Percentiles rank a stretch among this genome's conserved stretches.
Conservation (phyloP, 345 rosid species). For the Lepidium africanum region DNA sequence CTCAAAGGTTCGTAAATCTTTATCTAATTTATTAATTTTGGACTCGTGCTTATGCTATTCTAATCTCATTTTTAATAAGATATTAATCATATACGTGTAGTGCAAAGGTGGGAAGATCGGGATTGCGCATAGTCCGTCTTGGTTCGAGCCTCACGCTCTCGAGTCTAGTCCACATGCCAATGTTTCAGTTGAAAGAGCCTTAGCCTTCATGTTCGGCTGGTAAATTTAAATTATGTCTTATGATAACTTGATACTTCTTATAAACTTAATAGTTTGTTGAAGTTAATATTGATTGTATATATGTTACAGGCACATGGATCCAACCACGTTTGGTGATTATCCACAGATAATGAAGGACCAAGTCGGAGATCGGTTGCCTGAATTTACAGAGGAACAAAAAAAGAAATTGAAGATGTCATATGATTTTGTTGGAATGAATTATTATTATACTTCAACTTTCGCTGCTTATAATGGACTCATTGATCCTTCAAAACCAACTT, state of each 20-base stretch:
- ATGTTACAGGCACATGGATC: slow-evolving; percentile 8
- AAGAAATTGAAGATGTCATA: slow-evolving; percentile 3
- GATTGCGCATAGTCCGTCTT: slow-evolving; percentile 9
- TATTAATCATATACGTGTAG: background rate
- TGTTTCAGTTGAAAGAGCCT: slow-evolving; percentile 1
- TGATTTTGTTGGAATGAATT: slow-evolving; percentile 22
- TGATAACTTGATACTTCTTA: background rate
- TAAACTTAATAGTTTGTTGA: background rate
- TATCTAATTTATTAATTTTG: no score
- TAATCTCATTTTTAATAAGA: background rate
- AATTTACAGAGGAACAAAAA: slow-evolving; percentile 7
- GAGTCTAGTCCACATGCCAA: slow-evolving; percentile 3
- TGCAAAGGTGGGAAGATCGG: slow-evolving; percentile 18
- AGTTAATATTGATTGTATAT: background rate
- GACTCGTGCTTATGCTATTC: background rate
- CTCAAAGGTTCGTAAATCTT: background rate
- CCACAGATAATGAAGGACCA: slow-evolving; percentile 20
- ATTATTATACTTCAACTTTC: background rate
- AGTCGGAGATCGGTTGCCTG: slow-evolving; percentile 15
- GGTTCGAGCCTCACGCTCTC: slow-evolving; percentile 18
- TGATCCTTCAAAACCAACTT: slow-evolving; percentile 2
- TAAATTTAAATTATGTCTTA: background rate
- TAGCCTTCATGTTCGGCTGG: slow-evolving; percentile 23
- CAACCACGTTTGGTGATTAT: slow-evolving; percentile 15
- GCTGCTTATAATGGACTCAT: slow-evolving; percentile 1